Percentiles rank a stretch among this genome's conserved stretches.
Evolutionary conservation across 2,329 filamentous ascomycete genomes (phyloP).

Genomic region (Cyphellophora europaea): DNA sequence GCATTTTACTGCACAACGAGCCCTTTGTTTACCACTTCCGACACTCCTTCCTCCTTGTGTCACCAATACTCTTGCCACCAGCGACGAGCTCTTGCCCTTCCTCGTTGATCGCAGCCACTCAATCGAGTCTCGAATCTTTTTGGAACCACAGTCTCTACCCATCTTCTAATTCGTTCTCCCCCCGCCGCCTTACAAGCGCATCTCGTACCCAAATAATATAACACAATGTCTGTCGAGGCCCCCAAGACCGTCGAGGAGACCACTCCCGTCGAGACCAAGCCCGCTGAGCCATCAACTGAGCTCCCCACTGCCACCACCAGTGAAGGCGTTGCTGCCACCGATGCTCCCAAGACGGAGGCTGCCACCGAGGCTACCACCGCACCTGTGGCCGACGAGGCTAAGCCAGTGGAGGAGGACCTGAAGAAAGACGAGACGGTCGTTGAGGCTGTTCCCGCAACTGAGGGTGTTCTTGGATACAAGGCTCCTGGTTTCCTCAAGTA

Average conservation of each 20-base stretch:
- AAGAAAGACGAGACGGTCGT: constrained; percentile 33
- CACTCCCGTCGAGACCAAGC: constrained; percentile 25
- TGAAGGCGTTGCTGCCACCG: constrained; percentile 9
- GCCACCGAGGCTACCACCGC: constrained; percentile 15
- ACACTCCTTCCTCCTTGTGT: too few species aligned
- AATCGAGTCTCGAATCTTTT: too few species aligned
- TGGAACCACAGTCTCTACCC: too few species aligned
- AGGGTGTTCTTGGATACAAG: constrained; percentile 85
- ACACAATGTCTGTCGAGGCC: constrained; percentile 59
- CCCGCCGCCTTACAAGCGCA: too few species aligned
- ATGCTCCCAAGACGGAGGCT: constrained; percentile 13
- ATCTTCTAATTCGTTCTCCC: too few species aligned
- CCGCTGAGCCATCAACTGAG: constrained; percentile 23
- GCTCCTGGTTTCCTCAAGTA: constrained; percentile 83
- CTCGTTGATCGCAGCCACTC: too few species aligned
- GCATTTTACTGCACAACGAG: too few species aligned
- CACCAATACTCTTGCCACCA: too few species aligned
- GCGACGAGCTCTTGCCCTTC: too few species aligned
- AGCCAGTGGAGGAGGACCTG: constrained; percentile 28
- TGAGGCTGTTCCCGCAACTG: constrained; percentile 61
- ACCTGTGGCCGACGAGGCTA: constrained; percentile 29
- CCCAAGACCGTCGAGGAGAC: constrained; percentile 61
- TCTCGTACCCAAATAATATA: too few species aligned
- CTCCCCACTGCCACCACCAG: constrained; percentile 24
- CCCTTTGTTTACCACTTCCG: too few species aligned